Evolutionary conservation across 2,329 filamentous ascomycete species (phyloP).

Genomic region (Penicillium corylophilum): DNA sequence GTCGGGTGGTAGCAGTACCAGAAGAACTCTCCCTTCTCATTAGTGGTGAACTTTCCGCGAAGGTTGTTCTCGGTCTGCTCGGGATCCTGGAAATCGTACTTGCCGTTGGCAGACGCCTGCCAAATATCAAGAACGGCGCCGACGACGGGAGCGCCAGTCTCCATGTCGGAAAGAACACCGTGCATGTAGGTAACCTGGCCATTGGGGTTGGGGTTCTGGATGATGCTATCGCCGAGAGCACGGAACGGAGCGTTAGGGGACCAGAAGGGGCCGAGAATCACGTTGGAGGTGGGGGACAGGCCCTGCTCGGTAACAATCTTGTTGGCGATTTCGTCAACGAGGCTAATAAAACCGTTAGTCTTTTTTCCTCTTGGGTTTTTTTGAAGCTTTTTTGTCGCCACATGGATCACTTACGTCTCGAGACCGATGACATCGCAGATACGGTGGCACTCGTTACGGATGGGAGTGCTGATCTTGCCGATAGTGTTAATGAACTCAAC

Average conservation of each 20-base stretch:
- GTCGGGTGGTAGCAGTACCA: constrained; percentile 75
- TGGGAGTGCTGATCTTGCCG: constrained; percentile 66
- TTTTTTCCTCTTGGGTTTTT: neutral
- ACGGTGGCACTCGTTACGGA: constrained; percentile 71
- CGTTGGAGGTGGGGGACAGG: constrained; percentile 68
- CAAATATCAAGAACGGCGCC: constrained; percentile 74
- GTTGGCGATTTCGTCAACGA: constrained; percentile 79
- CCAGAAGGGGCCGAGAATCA: constrained; percentile 78
- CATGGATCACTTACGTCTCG: constrained; percentile 46
- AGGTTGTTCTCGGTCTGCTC: constrained; percentile 72
- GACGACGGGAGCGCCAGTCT: constrained; percentile 65
- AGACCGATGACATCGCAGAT: constrained; percentile 72
- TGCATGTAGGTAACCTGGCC: constrained; percentile 67
- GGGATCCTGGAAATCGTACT: constrained; percentile 75
- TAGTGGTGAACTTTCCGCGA: constrained; percentile 70
- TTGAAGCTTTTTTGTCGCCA: neutral
- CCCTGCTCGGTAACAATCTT: constrained; percentile 60
- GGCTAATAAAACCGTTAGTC: constrained; percentile 17
- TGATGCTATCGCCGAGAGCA: constrained; percentile 63
- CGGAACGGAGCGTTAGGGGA: constrained; percentile 72
- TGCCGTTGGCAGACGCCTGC: constrained; percentile 73
- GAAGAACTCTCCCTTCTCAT: constrained; percentile 66
- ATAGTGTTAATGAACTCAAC: constrained; percentile 74
- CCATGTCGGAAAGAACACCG: constrained; percentile 64
- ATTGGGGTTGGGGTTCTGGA: constrained; percentile 58